These are phyloP conservation scores for Rhodamnia argentea DNA, from an alignment of 345 rosid genomes.

Conservation along the genomic window DNA sequence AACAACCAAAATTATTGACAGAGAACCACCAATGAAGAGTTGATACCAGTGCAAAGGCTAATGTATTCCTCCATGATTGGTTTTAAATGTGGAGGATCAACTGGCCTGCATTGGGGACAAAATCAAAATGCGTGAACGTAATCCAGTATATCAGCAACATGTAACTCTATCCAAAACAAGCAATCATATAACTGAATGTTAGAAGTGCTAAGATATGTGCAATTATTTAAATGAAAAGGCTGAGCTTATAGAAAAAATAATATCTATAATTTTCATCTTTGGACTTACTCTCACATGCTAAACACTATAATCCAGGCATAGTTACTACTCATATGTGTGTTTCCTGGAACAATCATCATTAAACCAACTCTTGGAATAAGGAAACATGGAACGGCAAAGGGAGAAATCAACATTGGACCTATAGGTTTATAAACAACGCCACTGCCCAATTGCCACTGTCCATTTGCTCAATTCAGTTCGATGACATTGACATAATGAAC, in stretches of 20 bases:
- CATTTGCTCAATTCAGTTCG: neutral
- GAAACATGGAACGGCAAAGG: neutral
- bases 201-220: neutral
- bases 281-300: neutral
- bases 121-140: neutral
- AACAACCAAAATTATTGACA: neutral
- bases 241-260: neutral
- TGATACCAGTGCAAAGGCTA: conserved; percentile 56
- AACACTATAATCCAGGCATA: neutral
- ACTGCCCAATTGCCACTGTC: neutral
- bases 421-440: neutral
- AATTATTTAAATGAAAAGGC: neutral
- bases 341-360: neutral
- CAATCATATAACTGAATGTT: neutral
- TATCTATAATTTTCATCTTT: neutral
- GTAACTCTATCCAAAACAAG: neutral
- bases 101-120: conserved; percentile 45
- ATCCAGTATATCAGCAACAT: neutral
- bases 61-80: conserved; percentile 58
- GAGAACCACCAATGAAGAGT: neutral
- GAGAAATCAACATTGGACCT: neutral
- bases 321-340: neutral
- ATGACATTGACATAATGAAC: neutral
- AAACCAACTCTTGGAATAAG: neutral
- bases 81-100: conserved; percentile 41